Conservation (phyloP, 2,329 filamentous ascomycete species). For the Chaetomium sp. region DNA sequence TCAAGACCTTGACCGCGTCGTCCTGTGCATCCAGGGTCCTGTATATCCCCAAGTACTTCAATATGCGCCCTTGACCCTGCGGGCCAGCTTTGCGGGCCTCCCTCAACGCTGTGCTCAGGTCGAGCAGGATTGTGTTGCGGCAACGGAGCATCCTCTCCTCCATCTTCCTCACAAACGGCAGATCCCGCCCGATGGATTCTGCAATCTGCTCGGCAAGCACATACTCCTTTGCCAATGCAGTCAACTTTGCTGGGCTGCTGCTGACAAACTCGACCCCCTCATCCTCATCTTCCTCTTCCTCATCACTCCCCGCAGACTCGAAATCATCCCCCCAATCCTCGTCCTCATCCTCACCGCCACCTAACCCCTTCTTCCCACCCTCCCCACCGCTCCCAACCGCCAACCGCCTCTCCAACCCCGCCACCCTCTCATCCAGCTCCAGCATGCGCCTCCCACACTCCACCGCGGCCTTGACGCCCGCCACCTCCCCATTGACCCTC, state of each 20-base stretch:
- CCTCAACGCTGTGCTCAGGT: slow-evolving; percentile 53
- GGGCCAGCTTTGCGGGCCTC: slow-evolving; percentile 47
- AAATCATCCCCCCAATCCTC: slow-evolving; percentile 39
- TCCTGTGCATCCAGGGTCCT: slow-evolving; percentile 53
- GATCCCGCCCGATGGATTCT: slow-evolving; percentile 49
- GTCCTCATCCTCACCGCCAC: slow-evolving; percentile 36
- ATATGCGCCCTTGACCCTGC: slow-evolving; percentile 48
- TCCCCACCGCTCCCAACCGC: slow-evolving; percentile 49
- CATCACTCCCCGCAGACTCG: slow-evolving; percentile 38
- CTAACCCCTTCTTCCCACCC: slow-evolving; percentile 35
- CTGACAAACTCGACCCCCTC: slow-evolving; percentile 44
- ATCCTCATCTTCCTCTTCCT: slow-evolving; percentile 39
- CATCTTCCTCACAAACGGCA: slow-evolving; percentile 54
- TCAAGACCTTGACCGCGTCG: slow-evolving; percentile 56
- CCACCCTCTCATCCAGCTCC: slow-evolving; percentile 65
- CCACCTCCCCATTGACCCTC: slow-evolving; percentile 57
- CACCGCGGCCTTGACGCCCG: slow-evolving; percentile 63
- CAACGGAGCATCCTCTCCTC: slow-evolving; percentile 56
- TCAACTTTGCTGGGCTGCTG: slow-evolving; percentile 52
- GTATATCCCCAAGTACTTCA: slow-evolving; percentile 58
- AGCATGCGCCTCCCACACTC: slow-evolving; percentile 64
- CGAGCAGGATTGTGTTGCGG: slow-evolving; percentile 59
- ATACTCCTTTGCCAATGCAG: slow-evolving; percentile 51
- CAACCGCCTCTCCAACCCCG: slow-evolving; percentile 64
- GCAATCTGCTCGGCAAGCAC: slow-evolving; percentile 47